Conservation (phyloP, 805 yeast species). For the Candida ulmi region DNA sequence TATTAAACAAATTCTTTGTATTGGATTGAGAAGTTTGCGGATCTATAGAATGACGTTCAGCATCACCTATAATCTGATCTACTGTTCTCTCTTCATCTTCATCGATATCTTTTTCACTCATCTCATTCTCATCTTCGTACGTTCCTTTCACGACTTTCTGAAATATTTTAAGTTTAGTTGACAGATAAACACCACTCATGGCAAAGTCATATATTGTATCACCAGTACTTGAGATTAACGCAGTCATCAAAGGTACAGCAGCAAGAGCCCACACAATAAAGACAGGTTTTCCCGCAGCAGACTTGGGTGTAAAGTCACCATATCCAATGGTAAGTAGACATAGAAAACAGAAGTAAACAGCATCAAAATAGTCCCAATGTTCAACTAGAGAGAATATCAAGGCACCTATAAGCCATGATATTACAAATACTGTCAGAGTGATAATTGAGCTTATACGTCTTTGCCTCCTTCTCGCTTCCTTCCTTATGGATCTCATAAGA, state of each 20-base stretch:
- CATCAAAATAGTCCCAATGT: constrained; percentile 65
- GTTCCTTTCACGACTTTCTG: constrained; percentile 2
- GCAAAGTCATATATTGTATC: constrained; percentile 43
- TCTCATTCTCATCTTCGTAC: neutral
- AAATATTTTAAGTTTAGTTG: constrained; percentile 1
- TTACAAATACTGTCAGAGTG: constrained; percentile 39
- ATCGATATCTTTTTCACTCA: constrained; percentile 4
- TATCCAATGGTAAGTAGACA: constrained; percentile 81
- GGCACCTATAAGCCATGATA: constrained; percentile 74
- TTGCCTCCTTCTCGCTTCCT: constrained; percentile 34
- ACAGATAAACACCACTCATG: constrained; percentile 11
- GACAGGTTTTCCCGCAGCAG: constrained; percentile 63
- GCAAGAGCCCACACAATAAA: constrained; percentile 76
- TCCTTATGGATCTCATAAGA: constrained; percentile 48
- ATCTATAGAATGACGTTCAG: neutral
- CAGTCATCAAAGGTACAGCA: constrained; percentile 87
- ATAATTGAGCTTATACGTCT: constrained; percentile 31
- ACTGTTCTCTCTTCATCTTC: constrained; percentile 10
- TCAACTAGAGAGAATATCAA: constrained; percentile 54
- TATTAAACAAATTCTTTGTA: constrained; percentile 19
- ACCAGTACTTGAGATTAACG: constrained; percentile 65
- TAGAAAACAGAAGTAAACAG: constrained; percentile 71
- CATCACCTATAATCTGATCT: constrained; percentile 9
- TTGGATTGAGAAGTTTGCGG: neutral
- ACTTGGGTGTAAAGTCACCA: constrained; percentile 65